phyloP scores from a whole-genome alignment of 805 yeast genomes.

The Yarrowia keelungensis region DNA sequence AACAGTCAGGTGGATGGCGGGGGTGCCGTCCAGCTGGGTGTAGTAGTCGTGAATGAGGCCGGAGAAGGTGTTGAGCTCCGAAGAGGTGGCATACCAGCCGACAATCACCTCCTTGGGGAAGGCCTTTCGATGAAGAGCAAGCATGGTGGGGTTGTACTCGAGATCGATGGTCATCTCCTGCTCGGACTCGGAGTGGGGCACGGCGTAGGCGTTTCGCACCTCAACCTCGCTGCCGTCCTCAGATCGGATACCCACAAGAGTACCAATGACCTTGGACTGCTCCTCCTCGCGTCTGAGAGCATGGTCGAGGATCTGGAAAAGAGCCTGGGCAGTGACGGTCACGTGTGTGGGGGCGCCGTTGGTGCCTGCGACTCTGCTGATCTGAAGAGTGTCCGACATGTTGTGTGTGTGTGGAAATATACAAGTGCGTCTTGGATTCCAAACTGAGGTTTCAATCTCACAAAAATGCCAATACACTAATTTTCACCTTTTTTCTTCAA shows the following conservation, averaged over 20 bases:
- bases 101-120: conserved; percentile 73
- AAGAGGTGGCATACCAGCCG: conserved; percentile 78
- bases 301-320: conserved; percentile 78
- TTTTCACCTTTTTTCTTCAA: conserved; percentile 37
- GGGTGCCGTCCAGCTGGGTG: conserved; percentile 73
- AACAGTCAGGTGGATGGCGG: conserved; percentile 80
- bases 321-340: conserved; percentile 69
- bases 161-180: conserved; percentile 81
- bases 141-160: conserved; percentile 73
- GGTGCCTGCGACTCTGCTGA: conserved; percentile 37
- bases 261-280: conserved; percentile 73
- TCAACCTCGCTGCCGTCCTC: conserved; percentile 82
- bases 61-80: conserved; percentile 70
- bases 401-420: conserved; percentile 11
- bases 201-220: conserved; percentile 76
- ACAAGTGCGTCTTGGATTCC: neutral
- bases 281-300: conserved; percentile 63
- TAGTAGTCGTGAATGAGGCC: conserved; percentile 83
- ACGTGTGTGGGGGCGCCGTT: conserved; percentile 56
- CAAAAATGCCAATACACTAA: conserved; percentile 8
- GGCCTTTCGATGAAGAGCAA: conserved; percentile 73
- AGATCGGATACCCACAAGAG: conserved; percentile 78
- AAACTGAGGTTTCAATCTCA: conserved; percentile 12
- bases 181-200: conserved; percentile 77
- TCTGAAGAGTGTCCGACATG: conserved; percentile 38